Conservation (phyloP, 139 green algal species). For the Bryopsis sp. region DNA sequence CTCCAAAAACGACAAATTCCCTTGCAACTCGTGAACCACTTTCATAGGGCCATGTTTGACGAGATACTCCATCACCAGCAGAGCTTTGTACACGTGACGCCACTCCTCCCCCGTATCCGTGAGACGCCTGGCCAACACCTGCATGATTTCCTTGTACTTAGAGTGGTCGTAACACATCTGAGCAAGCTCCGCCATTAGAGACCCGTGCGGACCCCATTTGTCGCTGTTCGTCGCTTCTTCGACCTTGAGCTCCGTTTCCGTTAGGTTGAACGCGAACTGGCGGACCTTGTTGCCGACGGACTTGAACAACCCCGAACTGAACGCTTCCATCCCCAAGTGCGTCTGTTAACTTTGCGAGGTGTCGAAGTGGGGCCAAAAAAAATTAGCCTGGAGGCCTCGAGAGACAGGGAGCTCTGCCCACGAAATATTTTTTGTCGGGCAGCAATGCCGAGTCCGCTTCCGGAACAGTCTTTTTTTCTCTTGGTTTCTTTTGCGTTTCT, state of each 20-base stretch:
- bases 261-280: conserved; percentile 48
- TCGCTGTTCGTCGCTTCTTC: conserved; percentile 82
- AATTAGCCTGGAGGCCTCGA: no score
- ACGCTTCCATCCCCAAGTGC: neutral
- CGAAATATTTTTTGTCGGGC: no score
- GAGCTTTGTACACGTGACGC: conserved; percentile 84
- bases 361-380: no score
- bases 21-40: conserved; percentile 53
- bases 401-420: no score
- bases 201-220: conserved; percentile 78
- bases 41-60: conserved; percentile 72
- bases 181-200: conserved; percentile 78
- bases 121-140: conserved; percentile 59
- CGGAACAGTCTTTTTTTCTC: no score
- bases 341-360: no score
- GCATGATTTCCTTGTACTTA: conserved; percentile 74
- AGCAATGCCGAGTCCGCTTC: no score
- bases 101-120: conserved; percentile 70
- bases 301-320: conserved; percentile 16
- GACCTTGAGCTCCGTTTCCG: conserved; percentile 67
- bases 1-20: conserved; percentile 50
- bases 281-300: conserved; percentile 11
- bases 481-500: no score
- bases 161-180: conserved; percentile 55
- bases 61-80: conserved; percentile 83